phyloP scores from a whole-genome alignment of 2,329 filamentous ascomycete genomes.

The Hypoxylon sp. region DNA sequence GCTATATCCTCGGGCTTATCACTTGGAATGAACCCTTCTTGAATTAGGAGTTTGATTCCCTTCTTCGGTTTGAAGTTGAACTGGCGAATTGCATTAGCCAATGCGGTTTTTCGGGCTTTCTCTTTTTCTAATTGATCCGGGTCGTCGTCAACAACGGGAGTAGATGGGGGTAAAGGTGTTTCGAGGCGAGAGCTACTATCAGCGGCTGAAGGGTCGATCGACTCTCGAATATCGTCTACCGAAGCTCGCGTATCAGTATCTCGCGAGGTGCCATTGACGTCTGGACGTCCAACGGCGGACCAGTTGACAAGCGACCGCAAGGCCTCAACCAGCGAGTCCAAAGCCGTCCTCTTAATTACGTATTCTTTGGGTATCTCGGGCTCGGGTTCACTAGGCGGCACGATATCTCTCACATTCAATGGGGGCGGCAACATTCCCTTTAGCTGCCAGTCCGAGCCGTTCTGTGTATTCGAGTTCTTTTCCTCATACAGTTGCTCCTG shows the following conservation, averaged over 20 bases:
- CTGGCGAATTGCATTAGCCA: slow-evolving; percentile 87
- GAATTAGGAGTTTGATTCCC: slow-evolving; percentile 86
- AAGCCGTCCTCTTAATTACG: slow-evolving; percentile 87
- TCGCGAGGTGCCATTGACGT: slow-evolving; percentile 66
- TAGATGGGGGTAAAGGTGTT: slow-evolving; percentile 72
- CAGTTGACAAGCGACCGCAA: slow-evolving; percentile 92
- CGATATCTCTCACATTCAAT: slow-evolving; percentile 83
- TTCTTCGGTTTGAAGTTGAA: slow-evolving; percentile 99
- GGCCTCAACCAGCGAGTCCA: slow-evolving; percentile 91
- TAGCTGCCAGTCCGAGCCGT: slow-evolving; percentile 84
- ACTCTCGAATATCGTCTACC: slow-evolving; percentile 73
- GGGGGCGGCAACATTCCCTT: slow-evolving; percentile 89
- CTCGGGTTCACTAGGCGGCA: slow-evolving; percentile 71
- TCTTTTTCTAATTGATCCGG: slow-evolving; percentile 94
- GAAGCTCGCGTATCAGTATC: slow-evolving; percentile 69
- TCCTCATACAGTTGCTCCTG: slow-evolving; percentile 93
- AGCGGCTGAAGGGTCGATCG: slow-evolving; percentile 78
- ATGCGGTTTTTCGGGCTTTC: slow-evolving; percentile 92
- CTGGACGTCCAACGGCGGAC: slow-evolving; percentile 77
- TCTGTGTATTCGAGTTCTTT: slow-evolving; percentile 72
- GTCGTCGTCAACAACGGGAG: slow-evolving; percentile 85
- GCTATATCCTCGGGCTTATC: slow-evolving; percentile 87
- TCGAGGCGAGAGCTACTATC: slow-evolving; percentile 74
- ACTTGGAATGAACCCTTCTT: slow-evolving; percentile 89
- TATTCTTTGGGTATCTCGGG: slow-evolving; percentile 89